These are phyloP conservation scores for Paramecium sonneborni DNA, from an alignment of 73 alveolate species.

Conservation along the genomic window DNA sequence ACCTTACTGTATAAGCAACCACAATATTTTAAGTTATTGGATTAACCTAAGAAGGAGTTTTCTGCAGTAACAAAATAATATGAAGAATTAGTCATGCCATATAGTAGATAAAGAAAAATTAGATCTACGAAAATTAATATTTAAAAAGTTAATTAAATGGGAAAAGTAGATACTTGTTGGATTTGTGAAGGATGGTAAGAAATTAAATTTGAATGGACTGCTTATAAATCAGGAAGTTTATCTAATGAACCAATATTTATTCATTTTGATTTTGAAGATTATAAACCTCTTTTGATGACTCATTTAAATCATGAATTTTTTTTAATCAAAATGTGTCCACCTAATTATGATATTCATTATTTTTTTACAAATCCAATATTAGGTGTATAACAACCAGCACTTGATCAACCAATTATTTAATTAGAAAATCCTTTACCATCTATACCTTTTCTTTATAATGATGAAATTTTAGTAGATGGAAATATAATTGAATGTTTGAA, in stretches of 20 bases:
- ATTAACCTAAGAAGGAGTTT: not conserved
- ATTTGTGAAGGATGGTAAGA: constrained; percentile 97
- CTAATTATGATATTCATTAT: constrained; percentile 70
- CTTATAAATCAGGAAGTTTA: constrained; percentile 71
- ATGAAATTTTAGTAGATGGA: constrained; percentile 26
- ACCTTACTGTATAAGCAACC: not conserved
- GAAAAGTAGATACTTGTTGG: constrained; percentile 80
- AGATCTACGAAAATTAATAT: not conserved
- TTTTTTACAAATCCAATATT: constrained; percentile 65
- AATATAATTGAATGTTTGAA: not conserved
- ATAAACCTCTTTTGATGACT: constrained; percentile 71
- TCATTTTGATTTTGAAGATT: constrained; percentile 81
- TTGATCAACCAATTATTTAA: not conserved
- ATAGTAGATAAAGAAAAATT: constrained; percentile 18
- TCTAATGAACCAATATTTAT: constrained; percentile 70
- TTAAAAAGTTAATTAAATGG: not conserved
- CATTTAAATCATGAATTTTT: constrained; percentile 57
- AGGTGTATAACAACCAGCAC: not conserved
- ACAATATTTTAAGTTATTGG: not conserved
- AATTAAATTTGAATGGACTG: constrained; percentile 83
- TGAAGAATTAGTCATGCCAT: not conserved
- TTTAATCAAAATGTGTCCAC: constrained; percentile 86
- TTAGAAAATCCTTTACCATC: not conserved
- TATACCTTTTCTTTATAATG: not conserved
- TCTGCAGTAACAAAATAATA: constrained; percentile 30